phyloP scores from a whole-genome alignment of 169 alveolate genomes.

The Pseudocohnilembus persalinus region DNA sequence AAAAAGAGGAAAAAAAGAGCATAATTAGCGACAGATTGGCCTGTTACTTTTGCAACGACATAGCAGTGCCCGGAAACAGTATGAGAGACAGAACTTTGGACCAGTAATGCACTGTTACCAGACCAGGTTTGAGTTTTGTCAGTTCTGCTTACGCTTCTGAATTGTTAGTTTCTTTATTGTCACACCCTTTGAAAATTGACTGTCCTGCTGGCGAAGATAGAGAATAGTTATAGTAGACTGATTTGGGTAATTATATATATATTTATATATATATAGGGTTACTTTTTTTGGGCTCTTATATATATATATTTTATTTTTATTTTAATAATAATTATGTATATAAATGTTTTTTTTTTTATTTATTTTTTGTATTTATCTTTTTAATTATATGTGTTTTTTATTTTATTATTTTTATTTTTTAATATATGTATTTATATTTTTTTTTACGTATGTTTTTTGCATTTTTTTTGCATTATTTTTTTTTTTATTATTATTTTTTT shows the following conservation, averaged over 20 bases:
- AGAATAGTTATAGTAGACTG: constrained; percentile 48
- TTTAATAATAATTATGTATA: neutral
- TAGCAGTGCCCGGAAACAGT: constrained; percentile 92
- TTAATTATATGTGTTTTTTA: neutral
- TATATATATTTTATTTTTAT: no score
- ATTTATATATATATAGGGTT: neutral
- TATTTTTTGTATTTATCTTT: neutral
- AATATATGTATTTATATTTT: no score
- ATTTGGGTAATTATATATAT: constrained; percentile 39
- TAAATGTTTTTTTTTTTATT: neutral
- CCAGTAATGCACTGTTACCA: constrained; percentile 93
- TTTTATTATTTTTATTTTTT: no score
- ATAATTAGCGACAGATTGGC: constrained; percentile 80
- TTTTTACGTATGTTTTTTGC: no score
- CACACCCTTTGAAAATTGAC: constrained; percentile 81
- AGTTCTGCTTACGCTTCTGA: constrained; percentile 89
- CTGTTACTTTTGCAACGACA: constrained; percentile 94
- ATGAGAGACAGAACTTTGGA: constrained; percentile 91
- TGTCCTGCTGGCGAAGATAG: constrained; percentile 68
- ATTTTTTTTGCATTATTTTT: no score
- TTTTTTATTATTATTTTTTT: no score
- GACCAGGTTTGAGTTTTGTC: constrained; percentile 92
- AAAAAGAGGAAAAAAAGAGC: neutral
- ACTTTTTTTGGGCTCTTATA: neutral
- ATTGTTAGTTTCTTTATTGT: constrained; percentile 83